A percentile compares a stretch with the other conserved stretches of the same genome.
phyloP scores from a whole-genome alignment of 495 filamentous ascomycete species.

The Hypoxylon intermedium region DNA sequence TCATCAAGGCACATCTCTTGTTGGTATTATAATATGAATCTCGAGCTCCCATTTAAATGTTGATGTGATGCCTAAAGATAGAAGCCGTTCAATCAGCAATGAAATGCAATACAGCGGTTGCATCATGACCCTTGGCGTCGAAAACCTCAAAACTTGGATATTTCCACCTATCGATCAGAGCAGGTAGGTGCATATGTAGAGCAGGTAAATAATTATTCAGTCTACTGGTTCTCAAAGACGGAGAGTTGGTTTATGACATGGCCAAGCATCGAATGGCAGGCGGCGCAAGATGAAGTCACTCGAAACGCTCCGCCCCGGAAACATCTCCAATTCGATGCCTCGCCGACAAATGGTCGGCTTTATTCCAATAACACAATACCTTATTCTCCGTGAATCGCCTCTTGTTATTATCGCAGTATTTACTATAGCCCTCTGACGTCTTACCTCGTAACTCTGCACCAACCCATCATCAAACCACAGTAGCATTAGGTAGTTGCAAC shows the following conservation, averaged over 20 bases:
- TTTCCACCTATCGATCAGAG: background rate
- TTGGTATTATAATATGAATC: background rate
- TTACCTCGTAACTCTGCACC: background rate
- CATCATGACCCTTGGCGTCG: background rate
- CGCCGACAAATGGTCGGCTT: background rate
- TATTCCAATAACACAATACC: background rate
- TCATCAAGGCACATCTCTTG: background rate
- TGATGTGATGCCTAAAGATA: background rate
- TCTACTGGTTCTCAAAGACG: background rate
- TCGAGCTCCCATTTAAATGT: background rate
- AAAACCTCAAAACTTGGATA: too few species aligned
- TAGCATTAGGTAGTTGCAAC: background rate
- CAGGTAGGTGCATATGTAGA: too few species aligned
- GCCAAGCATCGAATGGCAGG: background rate
- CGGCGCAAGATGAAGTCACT: constrained; percentile 17
- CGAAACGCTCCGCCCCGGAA: background rate
- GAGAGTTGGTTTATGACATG: background rate
- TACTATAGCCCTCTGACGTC: constrained; percentile 13
- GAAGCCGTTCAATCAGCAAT: background rate
- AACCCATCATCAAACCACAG: background rate
- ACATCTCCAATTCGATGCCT: constrained; percentile 14
- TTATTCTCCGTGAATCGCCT: constrained; percentile 1
- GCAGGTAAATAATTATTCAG: too few species aligned
- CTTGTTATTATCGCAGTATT: background rate
- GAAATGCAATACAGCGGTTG: background rate